A percentile compares a stretch with the other conserved stretches of the same genome.
These are phyloP conservation scores for Cryptosporidium xiaoi DNA, from an alignment of 169 alveolate genomes.

Conservation along the genomic window DNA sequence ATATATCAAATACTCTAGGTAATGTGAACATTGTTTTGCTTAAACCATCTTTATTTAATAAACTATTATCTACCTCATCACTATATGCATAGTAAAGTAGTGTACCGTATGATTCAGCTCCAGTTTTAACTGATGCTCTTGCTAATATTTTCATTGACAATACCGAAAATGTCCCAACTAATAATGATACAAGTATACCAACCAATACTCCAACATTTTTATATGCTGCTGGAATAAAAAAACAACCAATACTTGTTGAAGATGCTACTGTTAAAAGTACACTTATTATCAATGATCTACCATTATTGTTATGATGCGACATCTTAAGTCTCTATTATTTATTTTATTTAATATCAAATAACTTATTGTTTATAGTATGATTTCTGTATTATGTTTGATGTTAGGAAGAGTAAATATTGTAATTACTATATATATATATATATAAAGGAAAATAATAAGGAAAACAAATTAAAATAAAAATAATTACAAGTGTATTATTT, in stretches of 20 bases:
- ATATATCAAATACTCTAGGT: conserved; percentile 61
- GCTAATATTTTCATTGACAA: conserved; percentile 49
- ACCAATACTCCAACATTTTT: conserved; percentile 36
- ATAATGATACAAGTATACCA: conserved; percentile 28
- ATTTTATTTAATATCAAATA: too few relatives aligned
- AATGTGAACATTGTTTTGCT: conserved; percentile 30
- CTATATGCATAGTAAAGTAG: conserved; percentile 39
- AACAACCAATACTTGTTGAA: conserved; percentile 61
- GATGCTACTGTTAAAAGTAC: conserved; percentile 20
- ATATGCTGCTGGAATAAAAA: conserved; percentile 39
- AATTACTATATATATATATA: too few relatives aligned
- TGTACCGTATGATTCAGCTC: conserved; percentile 66
- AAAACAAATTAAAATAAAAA: too few relatives aligned
- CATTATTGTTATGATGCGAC: too few relatives aligned
- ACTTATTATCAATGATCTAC: background rate
- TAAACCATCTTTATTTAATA: background rate
- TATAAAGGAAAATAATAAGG: too few relatives aligned
- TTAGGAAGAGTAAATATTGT: too few relatives aligned
- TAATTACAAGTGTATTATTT: too few relatives aligned
- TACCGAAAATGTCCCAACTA: conserved; percentile 56
- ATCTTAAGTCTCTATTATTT: too few relatives aligned
- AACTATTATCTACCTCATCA: conserved; percentile 28
- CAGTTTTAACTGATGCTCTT: conserved; percentile 37
- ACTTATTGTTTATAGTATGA: too few relatives aligned
- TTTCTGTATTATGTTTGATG: too few relatives aligned